A percentile compares a stretch with the other conserved stretches of the same genome.
Evolutionary conservation across 192 early-diverging fungal genomes (phyloP).

Genomic region (Mortierella antarctica): DNA sequence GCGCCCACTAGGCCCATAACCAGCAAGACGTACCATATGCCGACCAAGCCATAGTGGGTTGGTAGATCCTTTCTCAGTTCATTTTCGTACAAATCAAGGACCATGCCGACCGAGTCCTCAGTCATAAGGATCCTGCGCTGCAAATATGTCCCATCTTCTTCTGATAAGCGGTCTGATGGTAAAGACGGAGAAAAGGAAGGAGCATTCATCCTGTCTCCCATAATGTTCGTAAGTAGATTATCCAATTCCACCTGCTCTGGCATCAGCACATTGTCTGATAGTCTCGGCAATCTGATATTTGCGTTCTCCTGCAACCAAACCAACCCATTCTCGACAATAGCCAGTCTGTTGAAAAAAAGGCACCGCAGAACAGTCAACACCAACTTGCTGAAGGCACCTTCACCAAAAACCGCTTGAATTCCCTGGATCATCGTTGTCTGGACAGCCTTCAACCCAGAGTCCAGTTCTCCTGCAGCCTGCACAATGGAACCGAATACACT

Average conservation of each 20-base stretch:
- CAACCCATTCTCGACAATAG: slow-evolving; percentile 6
- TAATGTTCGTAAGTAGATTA: background rate
- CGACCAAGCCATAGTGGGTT: slow-evolving; percentile 24
- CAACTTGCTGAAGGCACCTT: slow-evolving; percentile 10
- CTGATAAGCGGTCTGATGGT: background rate
- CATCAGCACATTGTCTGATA: slow-evolving; percentile 25
- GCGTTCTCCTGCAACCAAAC: slow-evolving; percentile 23
- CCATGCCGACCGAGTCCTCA: background rate
- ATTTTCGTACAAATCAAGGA: slow-evolving; percentile 13
- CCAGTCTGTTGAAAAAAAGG: slow-evolving; percentile 28
- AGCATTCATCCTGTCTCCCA: background rate
- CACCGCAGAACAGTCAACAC: slow-evolving; percentile 28
- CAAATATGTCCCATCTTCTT: background rate
- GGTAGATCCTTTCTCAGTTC: slow-evolving; percentile 13
- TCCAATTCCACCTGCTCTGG: slow-evolving; percentile 6
- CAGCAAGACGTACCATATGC: slow-evolving; percentile 15
- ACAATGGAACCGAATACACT: slow-evolving; percentile 20
- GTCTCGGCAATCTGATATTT: slow-evolving; percentile 11
- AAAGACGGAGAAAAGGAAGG: background rate
- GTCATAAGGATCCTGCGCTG: no score
- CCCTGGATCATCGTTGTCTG: slow-evolving; percentile 13
- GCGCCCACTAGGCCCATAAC: background rate
- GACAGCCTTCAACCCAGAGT: background rate
- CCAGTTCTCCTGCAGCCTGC: slow-evolving; percentile 11
- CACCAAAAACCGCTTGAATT: slow-evolving; percentile 22